Conservation (phyloP, 2,329 filamentous ascomycete genomes). For the Clarireedia paspali region DNA sequence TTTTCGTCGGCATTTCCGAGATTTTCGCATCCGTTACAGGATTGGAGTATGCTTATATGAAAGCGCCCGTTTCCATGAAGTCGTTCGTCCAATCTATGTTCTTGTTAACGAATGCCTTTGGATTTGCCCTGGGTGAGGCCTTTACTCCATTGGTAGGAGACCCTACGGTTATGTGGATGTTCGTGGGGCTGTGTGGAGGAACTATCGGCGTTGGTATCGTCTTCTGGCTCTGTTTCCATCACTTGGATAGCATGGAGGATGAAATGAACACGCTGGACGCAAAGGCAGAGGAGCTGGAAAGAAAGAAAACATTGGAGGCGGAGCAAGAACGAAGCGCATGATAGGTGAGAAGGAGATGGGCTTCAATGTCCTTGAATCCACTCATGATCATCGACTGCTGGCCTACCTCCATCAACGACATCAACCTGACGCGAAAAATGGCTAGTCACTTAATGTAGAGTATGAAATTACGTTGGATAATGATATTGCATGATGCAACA, state of each 20-base stretch:
- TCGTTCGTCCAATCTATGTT: slow-evolving; percentile 63
- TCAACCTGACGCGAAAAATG: too few relatives aligned
- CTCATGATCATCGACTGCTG: too few relatives aligned
- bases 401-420: too few relatives aligned
- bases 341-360: neutral
- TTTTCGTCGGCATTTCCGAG: slow-evolving; percentile 48
- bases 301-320: slow-evolving; percentile 2
- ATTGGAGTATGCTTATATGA: slow-evolving; percentile 70
- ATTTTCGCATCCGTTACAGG: slow-evolving; percentile 53
- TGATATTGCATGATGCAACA: too few relatives aligned
- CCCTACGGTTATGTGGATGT: slow-evolving; percentile 35
- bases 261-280: slow-evolving; percentile 19
- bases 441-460: too few relatives aligned
- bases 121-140: slow-evolving; percentile 41
- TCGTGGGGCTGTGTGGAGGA: slow-evolving; percentile 18
- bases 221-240: slow-evolving; percentile 18
- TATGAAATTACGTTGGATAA: too few relatives aligned
- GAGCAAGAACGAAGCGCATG: neutral
- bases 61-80: slow-evolving; percentile 73
- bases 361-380: too few relatives aligned
- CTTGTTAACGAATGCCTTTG: slow-evolving; percentile 57
- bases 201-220: slow-evolving; percentile 13
- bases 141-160: slow-evolving; percentile 36
- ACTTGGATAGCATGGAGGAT: slow-evolving; percentile 19
- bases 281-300: slow-evolving; percentile 15